Percentiles rank a stretch among this genome's conserved stretches.
Evolutionary conservation across 1,139 yeast genomes (phyloP).

Genomic region (Taiozyma sp.): DNA sequence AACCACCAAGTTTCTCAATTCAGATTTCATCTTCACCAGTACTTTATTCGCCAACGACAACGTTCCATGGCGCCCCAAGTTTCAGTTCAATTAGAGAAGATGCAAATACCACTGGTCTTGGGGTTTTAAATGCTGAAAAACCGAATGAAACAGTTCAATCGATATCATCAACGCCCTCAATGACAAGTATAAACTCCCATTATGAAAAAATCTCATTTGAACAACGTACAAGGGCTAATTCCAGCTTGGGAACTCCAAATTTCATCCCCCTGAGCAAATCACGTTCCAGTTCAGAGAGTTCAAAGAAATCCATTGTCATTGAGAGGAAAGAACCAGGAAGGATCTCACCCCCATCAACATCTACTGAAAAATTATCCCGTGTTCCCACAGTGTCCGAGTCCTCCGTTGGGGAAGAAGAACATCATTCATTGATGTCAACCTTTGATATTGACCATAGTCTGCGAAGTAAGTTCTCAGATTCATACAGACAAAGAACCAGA

Average conservation of each 20-base stretch:
- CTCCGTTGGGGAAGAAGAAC: neutral
- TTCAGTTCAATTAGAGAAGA: constrained; percentile 14
- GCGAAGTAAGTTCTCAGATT: constrained; percentile 3
- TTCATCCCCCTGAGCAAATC: constrained; percentile 16
- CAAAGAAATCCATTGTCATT: constrained; percentile 1
- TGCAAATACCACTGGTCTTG: neutral
- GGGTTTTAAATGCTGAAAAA: neutral
- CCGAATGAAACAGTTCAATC: constrained; percentile 1
- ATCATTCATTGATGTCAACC: neutral
- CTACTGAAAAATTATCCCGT: constrained; percentile 8
- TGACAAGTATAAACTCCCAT: constrained; percentile 16
- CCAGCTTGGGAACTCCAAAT: constrained; percentile 7
- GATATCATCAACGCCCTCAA: constrained; percentile 20
- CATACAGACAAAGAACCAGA: constrained; percentile 5
- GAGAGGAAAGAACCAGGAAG: constrained; percentile 10
- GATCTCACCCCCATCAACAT: constrained; percentile 9
- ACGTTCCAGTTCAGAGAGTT: constrained; percentile 18
- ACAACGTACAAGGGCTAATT: constrained; percentile 13
- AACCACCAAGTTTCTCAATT: neutral
- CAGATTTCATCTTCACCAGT: constrained; percentile 19
- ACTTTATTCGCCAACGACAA: constrained; percentile 17
- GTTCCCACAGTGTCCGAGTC: constrained; percentile 1
- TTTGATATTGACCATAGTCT: constrained; percentile 1
- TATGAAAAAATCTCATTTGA: constrained; percentile 13
- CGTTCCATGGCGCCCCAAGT: neutral